phyloP scores from a whole-genome alignment of 176 grass and related monocot species.

The Oryza rufipogon region DNA sequence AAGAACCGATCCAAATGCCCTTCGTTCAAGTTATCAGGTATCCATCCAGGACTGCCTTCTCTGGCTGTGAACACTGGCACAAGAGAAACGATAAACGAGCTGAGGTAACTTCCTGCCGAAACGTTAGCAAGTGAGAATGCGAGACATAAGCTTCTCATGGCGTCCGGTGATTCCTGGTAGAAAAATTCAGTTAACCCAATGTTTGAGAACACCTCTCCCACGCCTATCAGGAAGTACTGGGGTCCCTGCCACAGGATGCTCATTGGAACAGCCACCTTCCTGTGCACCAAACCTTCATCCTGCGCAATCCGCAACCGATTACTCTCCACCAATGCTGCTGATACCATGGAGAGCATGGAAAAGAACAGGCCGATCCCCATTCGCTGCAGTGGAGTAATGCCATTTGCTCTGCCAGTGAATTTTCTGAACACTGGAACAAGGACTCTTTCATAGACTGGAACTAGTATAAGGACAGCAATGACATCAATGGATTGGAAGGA shows the following conservation, averaged over 20 bases:
- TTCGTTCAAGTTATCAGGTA: constrained; percentile 68
- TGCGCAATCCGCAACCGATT: constrained; percentile 42
- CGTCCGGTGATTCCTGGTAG: constrained; percentile 62
- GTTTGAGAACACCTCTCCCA: constrained; percentile 53
- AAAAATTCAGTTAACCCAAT: constrained; percentile 63
- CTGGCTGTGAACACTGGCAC: constrained; percentile 48
- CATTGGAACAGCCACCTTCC: constrained; percentile 38
- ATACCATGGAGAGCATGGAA: constrained; percentile 50
- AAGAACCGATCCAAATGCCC: constrained; percentile 70
- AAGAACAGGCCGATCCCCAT: constrained; percentile 56
- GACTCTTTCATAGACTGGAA: constrained; percentile 61
- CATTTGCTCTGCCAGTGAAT: constrained; percentile 50
- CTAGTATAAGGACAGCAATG: constrained; percentile 42
- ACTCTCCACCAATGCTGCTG: constrained; percentile 61
- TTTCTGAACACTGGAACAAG: constrained; percentile 53
- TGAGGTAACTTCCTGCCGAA: constrained; percentile 57
- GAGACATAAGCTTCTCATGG: constrained; percentile 56
- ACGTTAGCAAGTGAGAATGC: constrained; percentile 46
- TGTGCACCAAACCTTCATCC: constrained; percentile 27
- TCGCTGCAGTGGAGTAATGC: constrained; percentile 56
- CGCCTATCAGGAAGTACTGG: constrained; percentile 66
- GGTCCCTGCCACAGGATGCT: constrained; percentile 72
- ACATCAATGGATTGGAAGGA: constrained; percentile 58
- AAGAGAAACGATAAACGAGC: constrained; percentile 60
- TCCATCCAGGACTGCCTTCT: constrained; percentile 60